A percentile compares a stretch with the other conserved stretches of the same genome.
phyloP scores from a whole-genome alignment of 2,329 filamentous ascomycete species.

The Monosporascus sp. region DNA sequence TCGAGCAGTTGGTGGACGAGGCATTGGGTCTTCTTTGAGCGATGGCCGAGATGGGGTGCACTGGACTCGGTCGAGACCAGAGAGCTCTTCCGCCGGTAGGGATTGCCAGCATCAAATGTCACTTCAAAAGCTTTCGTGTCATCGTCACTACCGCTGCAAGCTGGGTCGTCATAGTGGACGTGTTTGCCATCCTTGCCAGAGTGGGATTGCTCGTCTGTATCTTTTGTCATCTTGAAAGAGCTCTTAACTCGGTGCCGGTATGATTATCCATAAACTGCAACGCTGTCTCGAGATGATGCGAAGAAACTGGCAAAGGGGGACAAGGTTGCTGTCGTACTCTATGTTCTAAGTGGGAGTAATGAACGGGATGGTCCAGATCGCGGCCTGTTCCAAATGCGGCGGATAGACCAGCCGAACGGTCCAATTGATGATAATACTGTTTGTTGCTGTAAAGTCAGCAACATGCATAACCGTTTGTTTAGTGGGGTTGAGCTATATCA shows the following conservation, averaged over 20 bases:
- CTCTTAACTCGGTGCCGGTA: background rate
- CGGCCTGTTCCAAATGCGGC: no score
- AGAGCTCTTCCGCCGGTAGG: constrained; percentile 62
- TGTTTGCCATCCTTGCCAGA: background rate
- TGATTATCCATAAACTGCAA: background rate
- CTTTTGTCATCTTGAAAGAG: background rate
- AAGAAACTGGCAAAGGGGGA: no score
- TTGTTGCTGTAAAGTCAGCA: background rate
- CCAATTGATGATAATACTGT: no score
- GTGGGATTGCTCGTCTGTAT: background rate
- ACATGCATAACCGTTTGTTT: background rate
- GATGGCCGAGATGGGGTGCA: constrained; percentile 29
- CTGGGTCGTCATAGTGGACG: constrained; percentile 28
- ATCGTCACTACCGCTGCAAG: constrained; percentile 45
- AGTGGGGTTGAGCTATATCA: background rate
- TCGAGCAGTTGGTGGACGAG: constrained; percentile 63
- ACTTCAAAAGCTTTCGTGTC: constrained; percentile 51
- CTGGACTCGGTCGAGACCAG: constrained; percentile 48
- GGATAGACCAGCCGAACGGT: no score
- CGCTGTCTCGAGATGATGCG: background rate
- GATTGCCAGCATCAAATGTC: constrained; percentile 55
- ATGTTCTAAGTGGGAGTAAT: no score
- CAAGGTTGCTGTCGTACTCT: no score
- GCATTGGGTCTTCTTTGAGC: constrained; percentile 47
- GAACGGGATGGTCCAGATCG: no score